phyloP scores from a whole-genome alignment of 164 flowering plant genomes.

The Malania oleifera region DNA sequence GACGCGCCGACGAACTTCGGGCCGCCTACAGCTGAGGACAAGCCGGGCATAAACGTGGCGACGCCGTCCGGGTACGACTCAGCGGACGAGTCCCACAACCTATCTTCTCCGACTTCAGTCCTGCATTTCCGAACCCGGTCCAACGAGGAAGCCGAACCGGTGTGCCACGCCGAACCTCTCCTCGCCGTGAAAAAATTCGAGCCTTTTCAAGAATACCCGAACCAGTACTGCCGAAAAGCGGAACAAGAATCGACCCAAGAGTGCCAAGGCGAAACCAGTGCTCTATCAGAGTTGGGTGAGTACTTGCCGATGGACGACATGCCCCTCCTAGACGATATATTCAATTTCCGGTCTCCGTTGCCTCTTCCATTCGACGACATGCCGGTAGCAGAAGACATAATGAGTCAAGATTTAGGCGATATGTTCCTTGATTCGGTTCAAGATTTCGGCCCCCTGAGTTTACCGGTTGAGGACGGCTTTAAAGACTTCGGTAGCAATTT shows the following conservation, averaged over 20 bases:
- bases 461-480: slow-evolving; percentile 28
- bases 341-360: slow-evolving; percentile 23
- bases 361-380: slow-evolving; percentile 26
- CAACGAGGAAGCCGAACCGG: slow-evolving; percentile 12
- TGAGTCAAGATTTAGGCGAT: slow-evolving; percentile 19
- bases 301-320: slow-evolving; percentile 23
- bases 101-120: slow-evolving; percentile 69
- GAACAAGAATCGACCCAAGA: not conserved
- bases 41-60: slow-evolving; percentile 13
- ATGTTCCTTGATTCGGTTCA: slow-evolving; percentile 16
- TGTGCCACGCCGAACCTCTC: not conserved
- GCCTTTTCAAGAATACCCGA: slow-evolving; percentile 6
- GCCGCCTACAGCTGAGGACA: slow-evolving; percentile 17
- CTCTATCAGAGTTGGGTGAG: slow-evolving; percentile 12
- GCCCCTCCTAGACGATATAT: slow-evolving; percentile 28
- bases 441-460: slow-evolving; percentile 17
- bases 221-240: slow-evolving; percentile 2
- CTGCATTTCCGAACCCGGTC: slow-evolving; percentile 30
- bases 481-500: slow-evolving; percentile 11
- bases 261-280: slow-evolving; percentile 15
- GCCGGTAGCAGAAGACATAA: slow-evolving; percentile 2
- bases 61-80: slow-evolving; percentile 45
- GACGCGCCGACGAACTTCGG: slow-evolving; percentile 71
- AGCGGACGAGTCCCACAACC: slow-evolving; percentile 41
- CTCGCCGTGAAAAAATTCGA: not conserved